Percentiles rank a stretch among this genome's conserved stretches.
These are phyloP conservation scores for Begonia masoniana DNA, from an alignment of 306 rosid species.

Conservation along the genomic window DNA sequence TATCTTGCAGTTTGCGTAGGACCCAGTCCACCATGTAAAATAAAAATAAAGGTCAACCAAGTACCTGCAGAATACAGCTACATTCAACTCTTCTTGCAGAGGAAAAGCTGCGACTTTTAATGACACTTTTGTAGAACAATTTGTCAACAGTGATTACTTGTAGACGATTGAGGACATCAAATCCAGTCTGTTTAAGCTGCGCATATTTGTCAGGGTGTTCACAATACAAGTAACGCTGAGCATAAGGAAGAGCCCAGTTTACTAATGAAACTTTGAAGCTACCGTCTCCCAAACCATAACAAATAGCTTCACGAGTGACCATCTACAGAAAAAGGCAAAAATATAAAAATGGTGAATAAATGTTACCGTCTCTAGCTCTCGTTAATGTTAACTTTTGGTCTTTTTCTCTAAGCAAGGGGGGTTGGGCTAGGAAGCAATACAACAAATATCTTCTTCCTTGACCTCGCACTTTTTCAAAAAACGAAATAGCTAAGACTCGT, in stretches of 20 bases:
- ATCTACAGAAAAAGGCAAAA: slow-evolving; percentile 40
- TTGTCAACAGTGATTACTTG: slow-evolving; percentile 69
- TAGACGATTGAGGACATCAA: slow-evolving; percentile 27
- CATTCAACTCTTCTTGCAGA: slow-evolving; percentile 50
- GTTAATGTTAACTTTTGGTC: too few species aligned
- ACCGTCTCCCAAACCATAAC: slow-evolving; percentile 41
- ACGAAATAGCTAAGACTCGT: too few species aligned
- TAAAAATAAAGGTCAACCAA: background rate
- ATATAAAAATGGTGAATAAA: background rate
- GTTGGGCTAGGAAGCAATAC: too few species aligned
- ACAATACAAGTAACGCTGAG: slow-evolving; percentile 68
- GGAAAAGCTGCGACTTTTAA: slow-evolving; percentile 33
- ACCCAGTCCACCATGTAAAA: too few species aligned
- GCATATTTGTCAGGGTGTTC: slow-evolving; percentile 40
- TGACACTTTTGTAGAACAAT: slow-evolving; percentile 60
- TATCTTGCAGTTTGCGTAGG: too few species aligned
- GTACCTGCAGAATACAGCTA: slow-evolving; percentile 71
- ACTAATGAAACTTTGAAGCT: slow-evolving; percentile 45
- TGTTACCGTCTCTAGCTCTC: too few species aligned
- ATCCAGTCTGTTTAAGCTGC: slow-evolving; percentile 61
- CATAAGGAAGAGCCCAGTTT: slow-evolving; percentile 79
- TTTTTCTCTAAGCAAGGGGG: too few species aligned
- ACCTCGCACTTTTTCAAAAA: too few species aligned
- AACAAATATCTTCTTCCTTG: too few species aligned
- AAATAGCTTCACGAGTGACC: slow-evolving; percentile 74